Evolutionary conservation across 148 eudicot genomes (phyloP).

Genomic region (Vaccinium macrocarpon): DNA sequence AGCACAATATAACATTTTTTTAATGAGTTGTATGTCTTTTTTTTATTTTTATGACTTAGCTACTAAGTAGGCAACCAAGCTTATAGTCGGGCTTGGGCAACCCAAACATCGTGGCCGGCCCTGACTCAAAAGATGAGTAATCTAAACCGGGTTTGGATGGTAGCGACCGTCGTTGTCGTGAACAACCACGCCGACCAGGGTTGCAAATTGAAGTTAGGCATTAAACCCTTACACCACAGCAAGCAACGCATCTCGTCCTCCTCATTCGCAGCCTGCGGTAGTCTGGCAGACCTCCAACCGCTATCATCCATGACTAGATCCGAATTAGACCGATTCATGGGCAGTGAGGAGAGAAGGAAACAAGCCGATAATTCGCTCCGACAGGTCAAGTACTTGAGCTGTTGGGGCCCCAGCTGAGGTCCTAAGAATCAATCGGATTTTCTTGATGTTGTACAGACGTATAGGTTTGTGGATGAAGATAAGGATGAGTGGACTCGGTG

Average conservation of each 20-base stretch:
- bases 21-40: no score
- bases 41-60: no score
- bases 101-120: no score
- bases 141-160: constrained; percentile 43
- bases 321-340: constrained; percentile 6
- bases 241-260: constrained; percentile 15
- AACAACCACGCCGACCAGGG: constrained; percentile 51
- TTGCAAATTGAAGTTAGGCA: constrained; percentile 42
- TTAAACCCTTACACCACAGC: constrained; percentile 27
- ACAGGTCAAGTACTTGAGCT: constrained; percentile 62
- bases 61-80: no score
- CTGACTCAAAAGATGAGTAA: constrained; percentile 22
- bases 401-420: constrained; percentile 59
- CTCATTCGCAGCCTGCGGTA: constrained; percentile 15
- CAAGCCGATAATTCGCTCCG: constrained; percentile 55
- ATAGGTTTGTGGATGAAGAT: no score
- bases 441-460: no score
- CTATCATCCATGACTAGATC: constrained; percentile 10
- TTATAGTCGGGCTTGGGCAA: no score
- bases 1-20: no score
- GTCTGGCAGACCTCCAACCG: constrained; percentile 28
- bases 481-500: background rate
- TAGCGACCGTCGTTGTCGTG: constrained; percentile 51
- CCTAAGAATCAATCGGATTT: no score
- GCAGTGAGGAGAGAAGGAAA: constrained; percentile 24